Conservation (phyloP, 345 rosid genomes). For the Eucalyptus regnans region DNA sequence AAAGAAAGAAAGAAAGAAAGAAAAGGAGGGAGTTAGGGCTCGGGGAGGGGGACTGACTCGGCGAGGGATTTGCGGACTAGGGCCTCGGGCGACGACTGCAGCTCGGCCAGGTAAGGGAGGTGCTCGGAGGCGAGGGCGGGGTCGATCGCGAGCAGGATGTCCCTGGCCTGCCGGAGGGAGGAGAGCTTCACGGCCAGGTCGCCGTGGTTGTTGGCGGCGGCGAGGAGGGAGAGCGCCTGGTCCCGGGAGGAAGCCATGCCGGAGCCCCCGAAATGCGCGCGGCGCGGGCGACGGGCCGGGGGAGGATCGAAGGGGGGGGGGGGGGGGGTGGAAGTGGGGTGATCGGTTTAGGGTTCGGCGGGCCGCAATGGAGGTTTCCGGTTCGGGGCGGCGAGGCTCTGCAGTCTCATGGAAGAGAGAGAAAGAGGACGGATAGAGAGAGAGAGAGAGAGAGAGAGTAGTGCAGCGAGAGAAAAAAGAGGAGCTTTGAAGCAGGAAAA, state of each 20-base stretch:
- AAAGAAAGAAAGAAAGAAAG: too few species aligned
- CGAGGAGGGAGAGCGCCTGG: slow-evolving; percentile 70
- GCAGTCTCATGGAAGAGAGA: background rate
- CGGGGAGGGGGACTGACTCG: slow-evolving; percentile 46
- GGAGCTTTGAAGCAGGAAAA: background rate
- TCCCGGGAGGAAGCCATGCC: slow-evolving; percentile 27
- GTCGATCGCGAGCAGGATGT: slow-evolving; percentile 49
- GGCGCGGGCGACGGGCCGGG: background rate
- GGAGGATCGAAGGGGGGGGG: background rate
- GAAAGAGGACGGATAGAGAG: background rate
- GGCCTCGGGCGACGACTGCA: slow-evolving; percentile 61
- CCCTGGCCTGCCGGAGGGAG: slow-evolving; percentile 73
- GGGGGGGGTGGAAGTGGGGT: too few species aligned
- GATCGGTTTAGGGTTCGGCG: background rate
- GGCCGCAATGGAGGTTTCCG: background rate
- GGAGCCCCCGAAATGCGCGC: too few species aligned
- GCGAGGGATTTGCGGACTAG: slow-evolving; percentile 67
- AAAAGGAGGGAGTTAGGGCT: background rate
- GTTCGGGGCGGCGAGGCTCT: background rate
- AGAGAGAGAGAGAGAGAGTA: background rate
- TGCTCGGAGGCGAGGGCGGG: slow-evolving; percentile 65
- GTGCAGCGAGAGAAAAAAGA: background rate
- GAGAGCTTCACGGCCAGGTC: slow-evolving; percentile 88
- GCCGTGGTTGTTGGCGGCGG: slow-evolving; percentile 69
- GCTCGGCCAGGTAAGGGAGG: slow-evolving; percentile 67